Evolutionary conservation across 768 basidiomycete genomes (phyloP).

Genomic region (Boletus tomentosulus): DNA sequence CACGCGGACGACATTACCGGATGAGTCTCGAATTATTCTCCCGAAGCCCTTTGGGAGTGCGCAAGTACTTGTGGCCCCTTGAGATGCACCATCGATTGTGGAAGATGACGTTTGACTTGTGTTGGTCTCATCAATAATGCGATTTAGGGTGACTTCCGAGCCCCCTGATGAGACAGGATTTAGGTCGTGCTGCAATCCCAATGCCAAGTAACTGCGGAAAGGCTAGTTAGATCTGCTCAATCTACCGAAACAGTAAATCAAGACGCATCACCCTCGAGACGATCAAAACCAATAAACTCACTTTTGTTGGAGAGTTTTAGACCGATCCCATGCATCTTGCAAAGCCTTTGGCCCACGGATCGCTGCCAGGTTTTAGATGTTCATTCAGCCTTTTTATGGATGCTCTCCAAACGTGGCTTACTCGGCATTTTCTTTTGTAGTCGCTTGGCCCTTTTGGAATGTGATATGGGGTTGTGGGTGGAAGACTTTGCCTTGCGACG

Average conservation of each 20-base stretch:
- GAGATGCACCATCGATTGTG: background rate
- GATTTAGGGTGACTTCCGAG: conserved; percentile 40
- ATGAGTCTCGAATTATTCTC: conserved; percentile 74
- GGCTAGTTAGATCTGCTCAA: background rate
- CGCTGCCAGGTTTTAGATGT: conserved; percentile 37
- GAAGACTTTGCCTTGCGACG: conserved; percentile 80
- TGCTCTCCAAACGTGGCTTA: conserved; percentile 30
- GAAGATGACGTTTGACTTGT: background rate
- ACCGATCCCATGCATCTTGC: conserved; percentile 83
- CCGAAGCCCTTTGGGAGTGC: conserved; percentile 64
- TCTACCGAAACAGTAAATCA: too few species aligned
- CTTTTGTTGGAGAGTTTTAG: conserved; percentile 91
- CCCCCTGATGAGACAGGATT: conserved; percentile 70
- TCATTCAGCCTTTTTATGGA: conserved; percentile 11
- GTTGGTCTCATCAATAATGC: background rate
- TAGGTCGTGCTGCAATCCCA: conserved; percentile 69
- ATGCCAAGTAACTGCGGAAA: conserved; percentile 59
- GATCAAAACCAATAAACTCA: conserved; percentile 36
- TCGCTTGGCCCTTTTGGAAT: conserved; percentile 69
- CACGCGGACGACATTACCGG: conserved; percentile 69
- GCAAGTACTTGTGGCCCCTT: conserved; percentile 18
- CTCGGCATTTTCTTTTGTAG: conserved; percentile 76
- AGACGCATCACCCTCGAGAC: background rate
- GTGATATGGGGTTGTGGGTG: conserved; percentile 66
- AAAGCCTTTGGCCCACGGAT: conserved; percentile 79